Base-by-base conservation (phyloP, 2,329 filamentous ascomycete genomes). In the Aspergillus pseudonomiae region DNA sequence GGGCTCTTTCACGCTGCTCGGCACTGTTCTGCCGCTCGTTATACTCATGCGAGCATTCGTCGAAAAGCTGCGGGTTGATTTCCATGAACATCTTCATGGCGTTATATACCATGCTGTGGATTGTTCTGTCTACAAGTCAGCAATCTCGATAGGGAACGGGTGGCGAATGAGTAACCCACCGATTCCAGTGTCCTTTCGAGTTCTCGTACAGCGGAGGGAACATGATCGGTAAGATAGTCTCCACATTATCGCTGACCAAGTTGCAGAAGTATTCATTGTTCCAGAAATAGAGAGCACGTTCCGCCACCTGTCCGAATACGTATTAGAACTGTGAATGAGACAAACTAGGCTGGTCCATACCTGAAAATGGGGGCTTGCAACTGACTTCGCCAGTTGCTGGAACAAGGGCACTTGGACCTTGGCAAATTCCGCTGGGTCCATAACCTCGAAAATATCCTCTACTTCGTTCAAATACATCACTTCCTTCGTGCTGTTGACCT, bases 251-350 rank as follows among this genome's bases (percentile, higher is more conserved):
- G 82, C 94, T 97, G 70, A 99, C 95, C 63, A 99, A 85, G 75
- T 98, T 99, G 84, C 95, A 99, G 82, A 99, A 99, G 79, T 99
- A 99, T 79, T 99, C 95, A 75, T 99, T 99, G 84, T 99, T 99
- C 95, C 95, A 99, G 83, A 99, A 99, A 82, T 99, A 99, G 32
- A 99, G 85, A 6, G 95, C 95, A 69, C 95, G 89, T 81, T 99
- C 95, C 21, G 95, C 95, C 63, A 99, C 95, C 86, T 88, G 65
- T 39, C 50, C 21, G 28, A 34, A 45, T 28, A n/a, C 46, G 61
- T 6, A 60, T 64, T 68, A 65, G 71, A 65, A 55, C 66, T 24
- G 30, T 32, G 50, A 16, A 65, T 30, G 3, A 48, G 9, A 5
- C 19, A 52, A 10, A 2, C 60, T 61, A 54, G 16, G 21, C 50